Percentiles rank a stretch among this genome's conserved stretches.
These are phyloP conservation scores for Brassica balearica DNA, from an alignment of 441 rosid genomes.

Conservation along the genomic window DNA sequence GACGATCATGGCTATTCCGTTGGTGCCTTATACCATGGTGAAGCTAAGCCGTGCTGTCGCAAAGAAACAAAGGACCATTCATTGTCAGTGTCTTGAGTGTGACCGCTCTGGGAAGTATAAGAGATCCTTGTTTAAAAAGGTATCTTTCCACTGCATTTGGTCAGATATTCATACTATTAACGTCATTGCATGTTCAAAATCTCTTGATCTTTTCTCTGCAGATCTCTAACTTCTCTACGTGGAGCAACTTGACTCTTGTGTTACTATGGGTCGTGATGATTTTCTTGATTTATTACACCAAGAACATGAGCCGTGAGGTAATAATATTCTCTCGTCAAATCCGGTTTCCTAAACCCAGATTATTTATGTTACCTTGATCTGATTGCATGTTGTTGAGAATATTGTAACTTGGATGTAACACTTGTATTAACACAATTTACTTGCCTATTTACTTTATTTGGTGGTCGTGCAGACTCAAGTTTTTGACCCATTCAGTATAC, in stretches of 20 bases:
- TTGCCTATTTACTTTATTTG: slow-evolving; percentile 23
- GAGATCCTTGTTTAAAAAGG: slow-evolving; percentile 83
- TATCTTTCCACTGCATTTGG: slow-evolving; percentile 38
- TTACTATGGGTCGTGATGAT: slow-evolving; percentile 89
- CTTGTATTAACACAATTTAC: slow-evolving; percentile 25
- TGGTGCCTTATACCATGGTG: slow-evolving; percentile 85
- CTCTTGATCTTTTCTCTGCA: slow-evolving; percentile 47
- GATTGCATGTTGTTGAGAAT: slow-evolving; percentile 1
- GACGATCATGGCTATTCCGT: slow-evolving; percentile 94
- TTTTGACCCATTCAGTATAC: slow-evolving; percentile 90
- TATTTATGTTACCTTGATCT: slow-evolving; percentile 13
- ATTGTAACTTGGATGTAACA: slow-evolving; percentile 19
- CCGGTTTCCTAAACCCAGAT: slow-evolving; percentile 12
- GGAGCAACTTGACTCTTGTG: slow-evolving; percentile 85
- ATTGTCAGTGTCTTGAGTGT: slow-evolving; percentile 88
- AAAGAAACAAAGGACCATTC: slow-evolving; percentile 71
- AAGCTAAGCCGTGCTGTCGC: slow-evolving; percentile 80
- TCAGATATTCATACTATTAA: not conserved
- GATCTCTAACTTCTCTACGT: slow-evolving; percentile 95
- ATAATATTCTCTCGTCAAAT: too few relatives aligned
- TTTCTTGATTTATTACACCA: slow-evolving; percentile 87
- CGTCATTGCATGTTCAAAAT: slow-evolving; percentile 11
- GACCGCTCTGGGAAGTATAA: slow-evolving; percentile 82
- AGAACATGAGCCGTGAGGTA: slow-evolving; percentile 90
- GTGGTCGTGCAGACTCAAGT: slow-evolving; percentile 67